phyloP scores from a whole-genome alignment of 768 basidiomycete species.

The Tylopilus subfusipes region DNA sequence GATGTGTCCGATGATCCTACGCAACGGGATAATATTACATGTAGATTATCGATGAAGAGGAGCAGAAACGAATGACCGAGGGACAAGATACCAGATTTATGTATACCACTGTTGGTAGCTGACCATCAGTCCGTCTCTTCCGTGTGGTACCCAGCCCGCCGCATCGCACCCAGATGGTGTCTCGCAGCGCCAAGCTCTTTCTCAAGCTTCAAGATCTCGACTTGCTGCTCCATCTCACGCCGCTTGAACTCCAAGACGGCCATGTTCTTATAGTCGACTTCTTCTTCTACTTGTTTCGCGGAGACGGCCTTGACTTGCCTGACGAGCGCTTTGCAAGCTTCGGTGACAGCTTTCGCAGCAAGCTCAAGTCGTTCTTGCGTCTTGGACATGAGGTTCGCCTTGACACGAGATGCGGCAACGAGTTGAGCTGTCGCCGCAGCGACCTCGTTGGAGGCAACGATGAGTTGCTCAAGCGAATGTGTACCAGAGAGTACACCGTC shows the following conservation, averaged over 20 bases:
- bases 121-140: conserved; percentile 64
- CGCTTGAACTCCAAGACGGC: conserved; percentile 94
- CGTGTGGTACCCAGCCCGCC: conserved; percentile 86
- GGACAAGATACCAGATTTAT: neutral
- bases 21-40: conserved; percentile 21
- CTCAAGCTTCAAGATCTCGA: conserved; percentile 95
- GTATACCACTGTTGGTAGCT: neutral
- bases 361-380: conserved; percentile 95
- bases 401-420: conserved; percentile 97
- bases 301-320: conserved; percentile 95
- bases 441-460: conserved; percentile 99
- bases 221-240: conserved; percentile 98
- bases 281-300: conserved; percentile 76
- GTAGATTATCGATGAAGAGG: conserved; percentile 21
- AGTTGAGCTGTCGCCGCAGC: conserved; percentile 96
- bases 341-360: conserved; percentile 96
- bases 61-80: conserved; percentile 4
- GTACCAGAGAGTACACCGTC: conserved; percentile 97
- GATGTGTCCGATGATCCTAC: neutral
- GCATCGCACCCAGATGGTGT: conserved; percentile 78
- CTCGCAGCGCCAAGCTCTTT: conserved; percentile 90
- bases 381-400: conserved; percentile 97
- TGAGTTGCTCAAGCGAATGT: conserved; percentile 96
- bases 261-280: conserved; percentile 87
- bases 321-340: conserved; percentile 95